Base-by-base conservation (phyloP, 2,329 filamentous ascomycete species). In the Neophaeococcomyces mojaviensis region DNA sequence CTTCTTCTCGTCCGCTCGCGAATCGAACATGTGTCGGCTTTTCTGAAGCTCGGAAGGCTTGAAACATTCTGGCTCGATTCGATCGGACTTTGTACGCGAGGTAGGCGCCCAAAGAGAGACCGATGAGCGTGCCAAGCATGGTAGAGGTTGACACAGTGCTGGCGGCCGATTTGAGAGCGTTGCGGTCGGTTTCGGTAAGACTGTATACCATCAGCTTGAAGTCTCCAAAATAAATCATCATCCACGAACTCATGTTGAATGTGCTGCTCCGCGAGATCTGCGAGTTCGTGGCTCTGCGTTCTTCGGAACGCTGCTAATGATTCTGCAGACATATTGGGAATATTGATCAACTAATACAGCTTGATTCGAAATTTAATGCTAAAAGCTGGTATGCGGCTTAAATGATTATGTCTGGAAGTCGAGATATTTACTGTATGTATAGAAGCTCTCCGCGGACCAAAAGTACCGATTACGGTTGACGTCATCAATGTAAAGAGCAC, bases 21-120 rank as follows among this genome's bases (percentile, higher is more conserved):
- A 85, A 85, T 12, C 74, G 64, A 4, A 85, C 72, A 44, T 78
- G 70, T 0, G 73, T 76, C 0, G 82, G 82, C 60, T 76, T 78
- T 58, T 84, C 78, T 42, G 71, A 64, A 0, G 79, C 72, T 16
- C 73, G 71, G 64, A 85, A 78, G 5, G 77, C 74, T 35, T 72
- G 70, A 66, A 82, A 84, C 61, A 82, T 73, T n/a, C 71, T 67
- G 26, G 68, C 63, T 37, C 81, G 73, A 49, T 74, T 70, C 32
- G 64, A 64, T 32, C 81, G 70, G 9, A 84, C 59, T 8, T 79
- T 69, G 52, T 73, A 72, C 2, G 80, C 80, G 13, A 78, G 64
- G 46, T 72, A 74, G 18, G 79, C 52, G 3, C 79, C 79, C 0
- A 85, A 65, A 0, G 74, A 75, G 2, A 85, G 59, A 3, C 82